Base-by-base conservation (phyloP, 2,329 filamentous ascomycete genomes). In the Uncinocarpus reesii region DNA sequence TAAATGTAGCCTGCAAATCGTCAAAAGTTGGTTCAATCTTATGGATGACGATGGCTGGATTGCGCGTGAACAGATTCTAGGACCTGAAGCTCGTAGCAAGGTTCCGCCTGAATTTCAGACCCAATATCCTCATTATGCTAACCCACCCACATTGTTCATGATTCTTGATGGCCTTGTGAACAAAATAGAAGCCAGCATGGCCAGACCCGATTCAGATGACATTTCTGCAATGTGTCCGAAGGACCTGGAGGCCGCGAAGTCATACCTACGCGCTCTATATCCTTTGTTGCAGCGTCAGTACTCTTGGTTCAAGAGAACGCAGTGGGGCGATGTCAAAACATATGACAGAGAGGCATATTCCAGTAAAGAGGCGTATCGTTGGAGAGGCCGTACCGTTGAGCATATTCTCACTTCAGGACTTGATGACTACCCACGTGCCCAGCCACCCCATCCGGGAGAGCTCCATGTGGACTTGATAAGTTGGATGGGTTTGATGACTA, bases 11-110 rank as follows among this genome's bases (percentile, higher is more conserved):
- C 72, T 81, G 42, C 87, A 95, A 54, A 87, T 98, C 55, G 78
- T 96, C 53, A 86, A 84, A 69, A 95, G 86, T 67, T 98, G 92
- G 92, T 93, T 93, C 70, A 87, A 83, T 55, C 78, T 94, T 15
- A 95, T 96, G 78, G 92, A 98, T 56, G 84, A 92, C 13, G 88
- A 96, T 63, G 92, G 92, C 47, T 98, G 92, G 92, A 96, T 98
- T 62, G 86, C 83, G 2, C 83, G 92, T 44, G 92, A 98, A 70
- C 89, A 95, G 68, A 96, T 98, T 51, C 77, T 98, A 1, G 92
- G 92, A 1, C 68, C 77, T 2, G 92, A 98, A 69, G 92, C 92
- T 40, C 81, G 90, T 53, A 95, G 84, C 75, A 96, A 95, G 68
- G 92, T 98, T 1, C 92, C 92, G 0, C 66, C 75, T 3, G 89